phyloP scores from a whole-genome alignment of 2,329 filamentous ascomycete species.

The Arthrobotrys conoides region DNA sequence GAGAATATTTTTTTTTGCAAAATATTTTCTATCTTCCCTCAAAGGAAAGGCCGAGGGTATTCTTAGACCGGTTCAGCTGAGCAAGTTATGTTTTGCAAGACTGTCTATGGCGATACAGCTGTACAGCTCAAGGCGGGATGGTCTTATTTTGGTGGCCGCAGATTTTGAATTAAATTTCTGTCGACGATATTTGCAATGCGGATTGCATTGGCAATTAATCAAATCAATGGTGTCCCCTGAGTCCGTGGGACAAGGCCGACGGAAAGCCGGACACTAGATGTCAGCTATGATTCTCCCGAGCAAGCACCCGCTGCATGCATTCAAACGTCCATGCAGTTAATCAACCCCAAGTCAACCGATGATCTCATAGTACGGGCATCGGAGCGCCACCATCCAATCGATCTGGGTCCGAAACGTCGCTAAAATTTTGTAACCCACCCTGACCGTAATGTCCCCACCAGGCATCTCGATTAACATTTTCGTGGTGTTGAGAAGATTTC shows the following conservation, averaged over 20 bases:
- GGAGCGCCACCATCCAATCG: constrained; percentile 41
- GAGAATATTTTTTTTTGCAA: constrained; percentile 1
- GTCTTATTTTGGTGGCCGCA: background rate
- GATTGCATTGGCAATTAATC: background rate
- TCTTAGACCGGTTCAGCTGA: constrained; percentile 3
- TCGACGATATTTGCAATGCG: background rate
- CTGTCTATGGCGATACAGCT: constrained; percentile 9
- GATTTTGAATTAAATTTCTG: constrained; percentile 5
- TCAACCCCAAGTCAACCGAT: constrained; percentile 19
- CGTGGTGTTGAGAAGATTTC: constrained; percentile 49
- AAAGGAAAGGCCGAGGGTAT: constrained; percentile 29
- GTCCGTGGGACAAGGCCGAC: constrained; percentile 32
- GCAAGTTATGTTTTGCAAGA: background rate
- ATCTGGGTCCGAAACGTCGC: constrained; percentile 47
- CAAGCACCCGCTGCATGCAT: constrained; percentile 43
- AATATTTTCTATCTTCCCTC: constrained; percentile 7
- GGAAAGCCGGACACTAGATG: constrained; percentile 46
- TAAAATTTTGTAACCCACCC: constrained; percentile 59
- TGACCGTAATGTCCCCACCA: constrained; percentile 43
- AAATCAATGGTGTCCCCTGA: constrained; percentile 33
- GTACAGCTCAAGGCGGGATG: background rate
- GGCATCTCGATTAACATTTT: constrained; percentile 23
- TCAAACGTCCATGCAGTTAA: constrained; percentile 44
- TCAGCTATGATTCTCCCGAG: constrained; percentile 47
- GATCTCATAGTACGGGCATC: constrained; percentile 53